Evolutionary conservation across 2,329 filamentous ascomycete genomes (phyloP), one percentile per base, ranked within the genome.

Genomic region (Alternaria panax): DNA sequence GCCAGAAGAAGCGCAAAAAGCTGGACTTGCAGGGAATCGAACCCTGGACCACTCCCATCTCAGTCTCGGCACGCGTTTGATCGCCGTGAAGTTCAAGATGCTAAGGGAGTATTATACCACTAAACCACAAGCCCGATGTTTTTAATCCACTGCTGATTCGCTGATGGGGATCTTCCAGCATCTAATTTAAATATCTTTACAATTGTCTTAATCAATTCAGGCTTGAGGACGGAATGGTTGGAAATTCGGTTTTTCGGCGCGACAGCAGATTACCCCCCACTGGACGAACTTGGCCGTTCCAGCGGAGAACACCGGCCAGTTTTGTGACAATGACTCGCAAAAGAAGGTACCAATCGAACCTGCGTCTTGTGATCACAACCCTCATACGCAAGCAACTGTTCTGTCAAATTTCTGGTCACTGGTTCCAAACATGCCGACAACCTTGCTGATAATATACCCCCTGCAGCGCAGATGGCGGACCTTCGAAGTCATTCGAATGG

Each of bases 31-130:
- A 45, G 55, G 50, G 55, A 58, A 57, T 57, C 47, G 47, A 57
- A 51, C 47, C 32, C 50, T 43, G 61, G 61, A 64, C 61, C 61
- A 62, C 61, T 64, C 61, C 58, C 61, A 64, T n/a, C n/a, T n/a
- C n/a, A n/a, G n/a, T n/a, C n/a, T n/a, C n/a, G n/a, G n/a, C n/a
- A n/a, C n/a, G n/a, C n/a, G n/a, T n/a, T n/a, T n/a, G n/a, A n/a
- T n/a, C n/a, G n/a, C n/a, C n/a, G n/a, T n/a, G n/a, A n/a, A n/a
- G n/a, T n/a, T n/a, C n/a, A n/a, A n/a, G n/a, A n/a, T 64, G 63
- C 63, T 66, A 64, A 66, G 63, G 58, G 61, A 64, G 58, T 64
- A 64, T 66, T 59, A 64, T 66, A 64, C 63, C 63, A 66, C 63
- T 66, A 66, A 64, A 66, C 63, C 63, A 66, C 63, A 57, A 66